Evolutionary conservation across 192 early-diverging fungal species (phyloP), one percentile per base, ranked within the genome.

Genomic region (Anaeromyces robustus): DNA sequence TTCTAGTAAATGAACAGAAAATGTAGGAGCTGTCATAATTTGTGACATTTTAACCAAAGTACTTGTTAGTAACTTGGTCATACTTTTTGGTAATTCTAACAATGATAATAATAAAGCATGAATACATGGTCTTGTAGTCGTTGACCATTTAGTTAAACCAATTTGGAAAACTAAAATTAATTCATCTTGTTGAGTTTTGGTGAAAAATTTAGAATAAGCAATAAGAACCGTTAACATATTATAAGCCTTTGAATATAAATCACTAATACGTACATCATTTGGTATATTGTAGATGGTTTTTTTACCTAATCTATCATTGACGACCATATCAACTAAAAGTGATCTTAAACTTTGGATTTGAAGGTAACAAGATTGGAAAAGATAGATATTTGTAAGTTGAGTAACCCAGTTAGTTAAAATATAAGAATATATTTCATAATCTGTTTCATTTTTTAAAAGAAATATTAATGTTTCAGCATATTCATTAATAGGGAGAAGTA

Each of bases 1-100:
- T 86, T 97, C 95, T 30, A 99, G 86, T 82, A 96, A 93, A 81
- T 94, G 93, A 26, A 96, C 92, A 68, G 92, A 92, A 79, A 97
- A 88, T 79, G 90, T 87, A 1, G 89, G 85, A 0, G 92, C 90
- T 26, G 96, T 93, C 82, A 93, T 95, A 78, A 95, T 92, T 83
- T 95, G 94, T 39, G 93, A 92, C 82, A 99, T 88, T 82, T 91
- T 90, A 52, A 89, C 81, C 9, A 97, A 85, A 2, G 92, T 94
- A 12, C 86, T 87, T 2, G 92, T 87, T 31, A 96, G 85, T 81
- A 89, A 88, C 80, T 94, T 94, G 18, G 90, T 88, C 86, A 95
- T 92, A 6, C 90, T 92, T 17, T 86, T 84, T 0, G 96, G 95
- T 17, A 98, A 82, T 82, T 97, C 77, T 22, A 78, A 88, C 80